Evolutionary conservation across 1,139 yeast genomes (phyloP), one percentile per base, ranked within the genome.

Genomic region (Nakaseomyces nivariensis): DNA sequence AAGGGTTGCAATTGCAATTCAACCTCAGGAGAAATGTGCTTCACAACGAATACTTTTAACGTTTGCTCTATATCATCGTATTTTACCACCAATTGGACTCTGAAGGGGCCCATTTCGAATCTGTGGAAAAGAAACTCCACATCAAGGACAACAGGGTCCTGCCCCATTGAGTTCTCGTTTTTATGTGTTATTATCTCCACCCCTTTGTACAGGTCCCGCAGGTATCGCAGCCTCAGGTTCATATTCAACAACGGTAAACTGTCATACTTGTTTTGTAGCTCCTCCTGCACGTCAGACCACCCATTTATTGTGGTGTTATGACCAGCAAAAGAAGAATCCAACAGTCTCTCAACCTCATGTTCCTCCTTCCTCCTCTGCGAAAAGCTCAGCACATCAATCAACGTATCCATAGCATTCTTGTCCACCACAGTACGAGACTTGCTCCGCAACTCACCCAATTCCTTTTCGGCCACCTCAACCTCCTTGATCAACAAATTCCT

Each of bases 171-270:
- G 10, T 7, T 29, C 32, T 29, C 11, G 25, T 25, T 25, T 22
- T 24, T 8, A 4, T 37, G 8, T 37, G 24, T 24, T 8, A 17
- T 17, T 26, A 52, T 29, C n/a, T 43, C 48, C 7, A 51, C 51
- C 41, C 48, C 37, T 10, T 50, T 48, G 47, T 54, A 57, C 37
- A 52, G 25, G 36, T 49, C 47, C 9, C 52, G 52, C 34, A 61
- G 26, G 49, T 57, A 55, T 32, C 49, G 37, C 33, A 60, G 45
- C 41, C 65, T 45, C 40, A 55, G 38, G 11, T 56, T 50, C 58
- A 60, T 57, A 45, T 60, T 61, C 43, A 61, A 45, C 25, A 61
- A 29, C 4, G 64, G 64, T 46, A 61, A 37, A 1, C 62, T 58
- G 45, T 61, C 63, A 45, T 53, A 56, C 46, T 61, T 61, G 11